Base-by-base conservation (phyloP, 225 moss, liverwort and hornwort species). In the Pseudisothecium myosuroides region DNA sequence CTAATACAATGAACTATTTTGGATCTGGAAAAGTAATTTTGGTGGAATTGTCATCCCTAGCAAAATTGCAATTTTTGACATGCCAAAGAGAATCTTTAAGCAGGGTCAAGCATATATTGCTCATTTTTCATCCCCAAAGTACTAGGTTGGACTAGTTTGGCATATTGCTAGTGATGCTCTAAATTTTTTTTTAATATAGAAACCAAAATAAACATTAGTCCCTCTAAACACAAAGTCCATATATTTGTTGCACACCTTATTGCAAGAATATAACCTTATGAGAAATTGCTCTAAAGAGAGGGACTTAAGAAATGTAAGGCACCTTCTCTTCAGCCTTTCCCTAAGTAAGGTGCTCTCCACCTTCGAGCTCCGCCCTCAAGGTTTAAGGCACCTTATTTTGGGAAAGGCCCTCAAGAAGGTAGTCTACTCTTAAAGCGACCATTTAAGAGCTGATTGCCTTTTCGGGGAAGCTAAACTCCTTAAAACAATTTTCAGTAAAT, bases 291-390 rank as follows among this genome's bases (percentile, higher is more conserved):
- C 5, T 26, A 0, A 0, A 0, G 0, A 17, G 1, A 55, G 2
- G 2, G 23, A n/a, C 1, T n/a, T 10, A 26, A 0, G 0, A 1
- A 0, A 4, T 39, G 2, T 7, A 7, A n/a, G 11, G 4, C n/a
- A 27, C 27, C 27, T 79, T 27, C 2, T 16, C 11, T 58, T 79
- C 0, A 37, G 0, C 37, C 37, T 55, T 55, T 77, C 24, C 10
- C 37, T 1, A 55, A 78, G 1, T 15, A 24, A 78, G 10, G 5
- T 56, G 4, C 7, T 17, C 56, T 56, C 56, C 7, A 11, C 79
- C 6, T 77, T 55, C 0, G 2, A 2, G 24, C 15, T 75, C 19
- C 31, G 2, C 41, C 26, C 7, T 75, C 47, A 0, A 11, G 0
- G 5, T 47, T 17, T 6, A 73, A 73, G 11, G 18, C 29, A 74